Conservation (phyloP, 768 basidiomycete genomes). For the Baorangia bicolor region DNA sequence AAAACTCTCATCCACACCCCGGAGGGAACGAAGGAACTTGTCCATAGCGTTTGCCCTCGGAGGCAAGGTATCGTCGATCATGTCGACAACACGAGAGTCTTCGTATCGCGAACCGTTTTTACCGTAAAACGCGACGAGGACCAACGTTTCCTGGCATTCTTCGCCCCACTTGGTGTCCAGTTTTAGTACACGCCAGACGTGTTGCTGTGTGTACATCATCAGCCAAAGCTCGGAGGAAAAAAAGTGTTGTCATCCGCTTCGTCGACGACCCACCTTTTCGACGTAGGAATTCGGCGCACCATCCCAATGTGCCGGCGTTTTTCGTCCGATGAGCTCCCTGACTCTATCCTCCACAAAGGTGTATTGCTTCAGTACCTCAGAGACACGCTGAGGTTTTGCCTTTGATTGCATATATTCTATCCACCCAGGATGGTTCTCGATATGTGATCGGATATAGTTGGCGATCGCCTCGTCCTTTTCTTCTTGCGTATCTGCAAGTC, state of each 20-base stretch:
- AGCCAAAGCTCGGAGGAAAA: background rate
- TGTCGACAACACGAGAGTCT: slow-evolving; percentile 48
- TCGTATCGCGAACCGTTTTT: slow-evolving; percentile 47
- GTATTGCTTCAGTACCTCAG: slow-evolving; percentile 49
- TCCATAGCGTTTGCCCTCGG: slow-evolving; percentile 49
- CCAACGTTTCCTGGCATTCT: slow-evolving; percentile 50
- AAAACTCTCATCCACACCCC: slow-evolving; percentile 45
- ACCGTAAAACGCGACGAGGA: slow-evolving; percentile 56
- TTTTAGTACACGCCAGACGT: slow-evolving; percentile 53
- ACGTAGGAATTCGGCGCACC: slow-evolving; percentile 38
- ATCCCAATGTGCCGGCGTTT: slow-evolving; percentile 42
- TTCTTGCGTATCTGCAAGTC: slow-evolving; percentile 35
- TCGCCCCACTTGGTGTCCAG: slow-evolving; percentile 43
- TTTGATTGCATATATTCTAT: slow-evolving; percentile 45
- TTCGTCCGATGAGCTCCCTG: slow-evolving; percentile 43
- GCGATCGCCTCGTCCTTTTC: slow-evolving; percentile 43
- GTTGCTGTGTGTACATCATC: slow-evolving; percentile 29
- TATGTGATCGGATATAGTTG: slow-evolving; percentile 41
- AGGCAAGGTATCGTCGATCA: slow-evolving; percentile 46
- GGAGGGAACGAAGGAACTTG: slow-evolving; percentile 47
- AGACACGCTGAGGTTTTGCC: slow-evolving; percentile 39
- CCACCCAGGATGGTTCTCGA: slow-evolving; percentile 48
- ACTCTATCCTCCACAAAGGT: slow-evolving; percentile 50
- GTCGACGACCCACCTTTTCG: slow-evolving; percentile 39
- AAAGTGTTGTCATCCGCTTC: background rate